Evolutionary conservation across 805 yeast species (phyloP).

Genomic region (Monosporozyma yasuniensis): DNA sequence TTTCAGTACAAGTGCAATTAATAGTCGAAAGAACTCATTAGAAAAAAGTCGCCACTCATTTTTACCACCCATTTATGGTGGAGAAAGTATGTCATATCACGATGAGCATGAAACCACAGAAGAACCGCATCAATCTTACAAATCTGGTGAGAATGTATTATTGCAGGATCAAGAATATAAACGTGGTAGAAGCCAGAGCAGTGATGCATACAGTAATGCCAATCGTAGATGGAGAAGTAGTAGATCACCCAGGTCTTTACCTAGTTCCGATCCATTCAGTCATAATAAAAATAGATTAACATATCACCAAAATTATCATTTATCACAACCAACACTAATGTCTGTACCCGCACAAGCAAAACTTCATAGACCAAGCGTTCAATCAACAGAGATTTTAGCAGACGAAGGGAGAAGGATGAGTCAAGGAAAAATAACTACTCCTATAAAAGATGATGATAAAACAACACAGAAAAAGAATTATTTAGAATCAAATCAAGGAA

Average conservation of each 20-base stretch:
- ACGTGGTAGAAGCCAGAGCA: background rate
- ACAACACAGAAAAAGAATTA: background rate
- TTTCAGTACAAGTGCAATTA: constrained; percentile 3
- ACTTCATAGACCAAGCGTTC: constrained; percentile 23
- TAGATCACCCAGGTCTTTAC: constrained; percentile 19
- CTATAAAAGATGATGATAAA: background rate
- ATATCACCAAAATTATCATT: constrained; percentile 22
- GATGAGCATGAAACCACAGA: background rate
- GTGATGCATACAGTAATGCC: background rate
- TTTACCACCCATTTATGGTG: constrained; percentile 7
- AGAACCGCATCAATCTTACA: background rate
- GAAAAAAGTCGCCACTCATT: constrained; percentile 5
- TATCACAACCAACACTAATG: constrained; percentile 27
- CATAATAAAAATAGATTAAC: constrained; percentile 17
- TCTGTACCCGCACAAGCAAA: constrained; percentile 29
- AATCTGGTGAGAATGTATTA: background rate
- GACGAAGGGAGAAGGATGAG: constrained; percentile 6
- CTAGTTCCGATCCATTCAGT: constrained; percentile 11
- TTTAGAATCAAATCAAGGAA: constrained; percentile 11
- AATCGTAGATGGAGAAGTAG: background rate
- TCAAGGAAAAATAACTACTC: background rate
- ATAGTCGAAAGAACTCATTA: constrained; percentile 11
- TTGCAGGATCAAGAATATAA: background rate
- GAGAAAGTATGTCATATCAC: constrained; percentile 4
- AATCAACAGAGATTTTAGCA: constrained; percentile 12